A percentile compares a stretch with the other conserved stretches of the same genome.
Conservation (phyloP, 2,329 filamentous ascomycete species). For the Eutypa lata region DNA sequence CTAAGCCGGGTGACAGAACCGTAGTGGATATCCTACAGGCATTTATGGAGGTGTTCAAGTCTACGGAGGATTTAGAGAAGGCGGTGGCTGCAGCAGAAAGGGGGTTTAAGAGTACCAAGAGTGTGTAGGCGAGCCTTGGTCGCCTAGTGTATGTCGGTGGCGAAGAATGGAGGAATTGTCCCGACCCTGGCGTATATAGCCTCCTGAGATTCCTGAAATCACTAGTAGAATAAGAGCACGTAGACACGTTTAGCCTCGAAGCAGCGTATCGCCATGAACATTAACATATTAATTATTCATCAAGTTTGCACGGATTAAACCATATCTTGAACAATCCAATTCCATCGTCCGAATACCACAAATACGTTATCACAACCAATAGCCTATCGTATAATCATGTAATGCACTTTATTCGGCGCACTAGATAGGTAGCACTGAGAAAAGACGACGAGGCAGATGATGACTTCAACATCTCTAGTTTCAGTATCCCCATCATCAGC, state of each 20-base stretch:
- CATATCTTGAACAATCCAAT: no score
- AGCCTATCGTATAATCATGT: no score
- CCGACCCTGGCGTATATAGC: slow-evolving; percentile 64
- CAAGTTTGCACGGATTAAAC: no score
- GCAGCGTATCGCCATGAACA: neutral
- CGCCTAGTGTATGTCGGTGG: slow-evolving; percentile 70
- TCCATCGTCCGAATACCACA: no score
- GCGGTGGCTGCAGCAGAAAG: slow-evolving; percentile 59
- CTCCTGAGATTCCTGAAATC: slow-evolving; percentile 64
- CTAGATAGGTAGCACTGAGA: no score
- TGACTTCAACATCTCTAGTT: neutral
- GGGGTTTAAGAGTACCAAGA: slow-evolving; percentile 66
- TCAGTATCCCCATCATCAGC: neutral
- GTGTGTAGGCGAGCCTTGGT: slow-evolving; percentile 72
- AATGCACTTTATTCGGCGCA: no score
- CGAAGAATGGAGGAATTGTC: slow-evolving; percentile 64
- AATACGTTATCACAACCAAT: no score
- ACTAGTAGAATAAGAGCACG: slow-evolving; percentile 40
- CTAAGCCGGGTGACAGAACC: no score
- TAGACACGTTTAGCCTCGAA: no score
- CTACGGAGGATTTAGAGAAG: slow-evolving; percentile 41
- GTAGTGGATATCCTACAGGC: no score
- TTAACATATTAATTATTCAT: no score
- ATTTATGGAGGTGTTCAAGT: neutral
- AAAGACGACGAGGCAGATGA: no score